Percentiles rank a stretch among this genome's conserved stretches.
Conservation (phyloP, 371 early-diverging fungal species). For the Mortierella sp. region DNA sequence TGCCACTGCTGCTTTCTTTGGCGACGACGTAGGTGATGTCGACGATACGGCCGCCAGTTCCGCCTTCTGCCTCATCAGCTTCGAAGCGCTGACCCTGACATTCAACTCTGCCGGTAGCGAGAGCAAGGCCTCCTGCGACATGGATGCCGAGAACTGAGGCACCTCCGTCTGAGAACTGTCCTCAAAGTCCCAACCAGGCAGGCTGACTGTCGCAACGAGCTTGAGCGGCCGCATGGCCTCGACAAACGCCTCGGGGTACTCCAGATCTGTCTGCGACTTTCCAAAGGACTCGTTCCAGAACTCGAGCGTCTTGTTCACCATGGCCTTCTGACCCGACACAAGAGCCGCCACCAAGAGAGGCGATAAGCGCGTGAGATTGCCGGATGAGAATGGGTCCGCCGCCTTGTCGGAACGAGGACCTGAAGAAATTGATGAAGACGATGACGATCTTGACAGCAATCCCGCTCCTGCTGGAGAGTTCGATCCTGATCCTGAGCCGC, state of each 20-base stretch:
- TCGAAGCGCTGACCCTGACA: conserved; percentile 14
- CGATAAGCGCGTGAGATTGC: conserved; percentile 6
- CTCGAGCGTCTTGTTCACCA: conserved; percentile 38
- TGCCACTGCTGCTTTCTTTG: neutral
- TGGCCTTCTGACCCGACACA: conserved; percentile 22
- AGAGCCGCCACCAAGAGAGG: conserved; percentile 27
- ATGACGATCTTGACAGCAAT: neutral
- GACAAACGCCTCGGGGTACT: conserved; percentile 28
- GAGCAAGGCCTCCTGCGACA: conserved; percentile 34
- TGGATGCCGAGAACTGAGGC: conserved; percentile 25
- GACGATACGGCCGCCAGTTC: neutral
- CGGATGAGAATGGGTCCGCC: conserved; percentile 3
- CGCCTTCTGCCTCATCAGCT: conserved; percentile 18
- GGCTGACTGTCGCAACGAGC: conserved; percentile 22
- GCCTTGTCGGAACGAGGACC: neutral
- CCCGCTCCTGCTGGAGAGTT: neutral
- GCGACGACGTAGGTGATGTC: neutral
- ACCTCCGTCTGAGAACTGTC: conserved; percentile 32
- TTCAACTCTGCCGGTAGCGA: conserved; percentile 33
- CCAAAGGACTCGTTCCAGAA: conserved; percentile 46
- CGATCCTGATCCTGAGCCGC: neutral
- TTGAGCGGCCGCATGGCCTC: conserved; percentile 24
- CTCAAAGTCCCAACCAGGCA: conserved; percentile 38
- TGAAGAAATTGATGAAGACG: conserved; percentile 4
- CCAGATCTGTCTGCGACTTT: neutral